Evolutionary conservation across 108 stramenopile genomes (phyloP).

Genomic region (Skeletonema costatum): DNA sequence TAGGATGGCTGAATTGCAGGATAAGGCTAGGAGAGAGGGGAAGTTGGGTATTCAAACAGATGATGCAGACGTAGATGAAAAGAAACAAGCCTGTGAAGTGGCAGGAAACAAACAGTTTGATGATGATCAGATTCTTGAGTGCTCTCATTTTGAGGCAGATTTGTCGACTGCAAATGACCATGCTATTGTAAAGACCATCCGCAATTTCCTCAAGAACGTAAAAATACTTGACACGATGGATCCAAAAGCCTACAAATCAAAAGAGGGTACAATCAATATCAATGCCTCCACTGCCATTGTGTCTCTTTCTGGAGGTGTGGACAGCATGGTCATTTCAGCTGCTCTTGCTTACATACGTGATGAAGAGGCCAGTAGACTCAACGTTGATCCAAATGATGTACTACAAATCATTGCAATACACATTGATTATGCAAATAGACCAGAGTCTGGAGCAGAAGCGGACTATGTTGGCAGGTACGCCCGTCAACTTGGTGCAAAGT

Average conservation of each 20-base stretch:
- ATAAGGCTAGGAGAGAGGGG: constrained; percentile 72
- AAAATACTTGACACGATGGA: constrained; percentile 25
- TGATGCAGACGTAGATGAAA: constrained; percentile 24
- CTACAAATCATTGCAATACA: constrained; percentile 73
- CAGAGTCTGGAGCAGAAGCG: constrained; percentile 91
- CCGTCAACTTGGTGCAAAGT: constrained; percentile 51
- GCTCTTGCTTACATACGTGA: constrained; percentile 70
- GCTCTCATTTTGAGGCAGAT: constrained; percentile 74
- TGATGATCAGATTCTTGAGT: constrained; percentile 80
- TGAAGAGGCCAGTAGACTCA: constrained; percentile 20
- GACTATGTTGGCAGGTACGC: constrained; percentile 85
- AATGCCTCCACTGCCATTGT: constrained; percentile 57
- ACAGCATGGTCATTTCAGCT: constrained; percentile 96
- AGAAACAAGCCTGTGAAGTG: constrained; percentile 1
- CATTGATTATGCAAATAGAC: constrained; percentile 97
- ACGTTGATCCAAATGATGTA: constrained; percentile 47
- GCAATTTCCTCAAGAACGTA: constrained; percentile 46
- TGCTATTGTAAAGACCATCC: constrained; percentile 68
- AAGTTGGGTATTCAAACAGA: constrained; percentile 23
- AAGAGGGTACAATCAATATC: neutral
- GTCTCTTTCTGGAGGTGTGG: constrained; percentile 97
- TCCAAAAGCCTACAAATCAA: constrained; percentile 11
- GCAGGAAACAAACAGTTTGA: constrained; percentile 18
- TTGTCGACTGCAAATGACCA: constrained; percentile 59
- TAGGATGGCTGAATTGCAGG: constrained; percentile 77